Evolutionary conservation across 352 stramenopile genomes (phyloP), one percentile per base, ranked within the genome.

Genomic region (Globisporangium yorkense): DNA sequence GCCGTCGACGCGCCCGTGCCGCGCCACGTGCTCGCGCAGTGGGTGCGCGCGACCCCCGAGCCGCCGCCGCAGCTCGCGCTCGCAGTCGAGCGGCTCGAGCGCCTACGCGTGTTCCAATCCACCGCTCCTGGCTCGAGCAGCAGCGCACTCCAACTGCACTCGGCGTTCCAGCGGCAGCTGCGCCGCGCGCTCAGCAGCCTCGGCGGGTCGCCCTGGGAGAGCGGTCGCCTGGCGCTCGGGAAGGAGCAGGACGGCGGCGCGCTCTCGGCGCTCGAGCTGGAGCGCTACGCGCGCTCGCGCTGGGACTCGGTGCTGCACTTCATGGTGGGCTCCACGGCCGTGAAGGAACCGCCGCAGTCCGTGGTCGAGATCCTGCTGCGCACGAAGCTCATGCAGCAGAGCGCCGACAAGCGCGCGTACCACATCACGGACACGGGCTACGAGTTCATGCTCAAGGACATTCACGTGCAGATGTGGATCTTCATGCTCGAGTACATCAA

Each of bases 391-490:
- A 84, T 94, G 56, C 79, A 89, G 56, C 65, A 84, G 39, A 87
- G 68, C 65, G 51, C 46, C 15, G 54, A 90, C 54, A 75, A 75
- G 20, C 74, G 74, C 55, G 66, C 86, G 48, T 74, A 94, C 40
- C 83, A 92, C 65, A 93, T 94, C 58, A 94, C 87, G 40, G 81
- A 94, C 68, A 91, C 82, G 46, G 87, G 87, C 48, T 95, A 95
- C 71, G 85, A 96, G 70, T 96, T 96, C 62, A 94, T 96, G 88
- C 73, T 96, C 55, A 94, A 95, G 63, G 86, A 96, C 46, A 92
- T 95, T 48, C 88, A 96, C 75, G 77, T 94, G 57, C 88, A 96
- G 61, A 93, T 92, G 72, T 96, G 87, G 87, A 94, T 94, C 62
- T 94, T 96, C 54, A 89, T 96, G 71, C 67, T 94, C 45, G 83